Evolutionary conservation across 1,139 yeast genomes (phyloP).

Genomic region (Diutina neorugosa): DNA sequence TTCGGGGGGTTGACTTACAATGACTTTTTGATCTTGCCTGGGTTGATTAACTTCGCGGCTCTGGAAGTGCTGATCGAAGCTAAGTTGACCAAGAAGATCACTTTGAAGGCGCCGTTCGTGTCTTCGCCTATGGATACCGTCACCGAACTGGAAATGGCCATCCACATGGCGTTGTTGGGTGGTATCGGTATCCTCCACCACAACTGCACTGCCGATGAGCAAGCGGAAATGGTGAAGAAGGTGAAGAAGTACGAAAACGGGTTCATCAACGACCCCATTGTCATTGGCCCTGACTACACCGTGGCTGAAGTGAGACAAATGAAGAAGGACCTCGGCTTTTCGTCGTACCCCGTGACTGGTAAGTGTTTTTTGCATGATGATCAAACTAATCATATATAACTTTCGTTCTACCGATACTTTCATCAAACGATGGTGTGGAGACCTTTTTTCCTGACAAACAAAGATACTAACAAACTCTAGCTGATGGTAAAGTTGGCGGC

Average conservation of each 20-base stretch:
- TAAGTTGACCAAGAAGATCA: slow-evolving; percentile 79
- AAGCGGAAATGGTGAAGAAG: slow-evolving; percentile 95
- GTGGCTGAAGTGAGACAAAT: slow-evolving; percentile 72
- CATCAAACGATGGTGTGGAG: slow-evolving; percentile 98
- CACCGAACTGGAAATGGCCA: slow-evolving; percentile 96
- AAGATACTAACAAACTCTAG: slow-evolving; percentile 32
- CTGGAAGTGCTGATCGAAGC: slow-evolving; percentile 67
- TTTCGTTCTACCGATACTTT: slow-evolving; percentile 97
- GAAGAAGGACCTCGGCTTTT: slow-evolving; percentile 72
- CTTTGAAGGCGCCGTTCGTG: slow-evolving; percentile 87
- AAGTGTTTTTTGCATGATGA: slow-evolving; percentile 62
- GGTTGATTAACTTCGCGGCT: slow-evolving; percentile 84
- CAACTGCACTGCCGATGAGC: slow-evolving; percentile 93
- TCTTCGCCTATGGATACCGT: slow-evolving; percentile 99
- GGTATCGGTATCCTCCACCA: slow-evolving; percentile 99
- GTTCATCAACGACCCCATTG: slow-evolving; percentile 90
- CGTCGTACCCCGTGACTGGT: slow-evolving; percentile 99
- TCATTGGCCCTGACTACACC: slow-evolving; percentile 60
- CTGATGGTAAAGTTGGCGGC: slow-evolving; percentile 75
- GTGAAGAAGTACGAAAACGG: slow-evolving; percentile 98
- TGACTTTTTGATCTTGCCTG: slow-evolving; percentile 91
- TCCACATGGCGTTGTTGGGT: slow-evolving; percentile 95
- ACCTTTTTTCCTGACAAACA: slow-evolving; percentile 30
- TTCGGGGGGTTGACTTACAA: slow-evolving; percentile 98
- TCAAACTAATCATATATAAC: slow-evolving; percentile 48